phyloP scores from a whole-genome alignment of 2,329 filamentous ascomycete genomes.

The Aspergillus arachidicola region DNA sequence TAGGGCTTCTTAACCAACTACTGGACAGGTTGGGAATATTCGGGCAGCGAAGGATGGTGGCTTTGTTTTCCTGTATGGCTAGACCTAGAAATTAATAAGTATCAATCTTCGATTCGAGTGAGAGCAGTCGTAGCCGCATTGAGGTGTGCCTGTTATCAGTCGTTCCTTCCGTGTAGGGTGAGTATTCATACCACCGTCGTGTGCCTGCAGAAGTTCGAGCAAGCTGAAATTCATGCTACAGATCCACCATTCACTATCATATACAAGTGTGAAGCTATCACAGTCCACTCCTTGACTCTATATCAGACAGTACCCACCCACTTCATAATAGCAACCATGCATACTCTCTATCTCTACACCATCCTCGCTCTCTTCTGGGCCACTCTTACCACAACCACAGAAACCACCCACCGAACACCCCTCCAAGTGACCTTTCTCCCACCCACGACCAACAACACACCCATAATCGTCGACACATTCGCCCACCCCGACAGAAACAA shows the following conservation, averaged over 20 bases:
- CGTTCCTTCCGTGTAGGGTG: not conserved
- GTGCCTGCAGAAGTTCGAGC: not conserved
- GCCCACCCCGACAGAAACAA: constrained; percentile 56
- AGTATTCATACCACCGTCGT: not conserved
- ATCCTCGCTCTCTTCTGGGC: constrained; percentile 1
- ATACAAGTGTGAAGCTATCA: not conserved
- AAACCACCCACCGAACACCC: not conserved
- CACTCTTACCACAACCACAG: not conserved
- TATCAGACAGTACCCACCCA: not conserved
- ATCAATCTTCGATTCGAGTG: not conserved
- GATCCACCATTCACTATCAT: not conserved
- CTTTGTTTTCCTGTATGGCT: constrained; percentile 4
- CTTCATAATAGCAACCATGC: not conserved
- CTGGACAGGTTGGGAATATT: constrained; percentile 9
- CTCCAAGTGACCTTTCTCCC: constrained; percentile 3
- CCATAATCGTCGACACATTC: constrained; percentile 64
- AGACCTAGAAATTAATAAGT: not conserved
- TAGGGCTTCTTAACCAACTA: constrained; percentile 1
- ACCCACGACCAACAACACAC: not conserved
- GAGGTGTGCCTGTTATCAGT: not conserved
- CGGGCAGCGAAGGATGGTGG: constrained; percentile 5
- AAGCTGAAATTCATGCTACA: not conserved
- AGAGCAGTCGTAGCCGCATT: not conserved
- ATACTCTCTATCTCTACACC: not conserved
- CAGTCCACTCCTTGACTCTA: not conserved